phyloP scores from a whole-genome alignment of 176 grass and related monocot species.

The Lolium rigidum region DNA sequence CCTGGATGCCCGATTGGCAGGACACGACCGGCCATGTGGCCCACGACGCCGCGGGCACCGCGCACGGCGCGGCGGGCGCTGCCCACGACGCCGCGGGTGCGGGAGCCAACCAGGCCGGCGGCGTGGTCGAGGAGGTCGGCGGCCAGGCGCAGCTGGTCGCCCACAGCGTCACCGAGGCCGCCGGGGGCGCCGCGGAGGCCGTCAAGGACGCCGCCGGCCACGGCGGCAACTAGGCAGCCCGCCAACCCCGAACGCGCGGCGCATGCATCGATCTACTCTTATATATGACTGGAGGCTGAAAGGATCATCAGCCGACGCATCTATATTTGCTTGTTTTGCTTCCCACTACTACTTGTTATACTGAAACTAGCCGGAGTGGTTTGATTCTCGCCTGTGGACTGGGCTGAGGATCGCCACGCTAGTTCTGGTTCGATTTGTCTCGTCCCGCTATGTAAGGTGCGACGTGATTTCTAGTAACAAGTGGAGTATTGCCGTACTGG shows the following conservation, averaged over 20 bases:
- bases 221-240: constrained; percentile 28
- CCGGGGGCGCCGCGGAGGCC: constrained; percentile 26
- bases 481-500: too few relatives aligned
- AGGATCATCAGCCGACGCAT: background rate
- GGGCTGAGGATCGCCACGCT: background rate
- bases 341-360: background rate
- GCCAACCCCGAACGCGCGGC: background rate
- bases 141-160: constrained; percentile 45
- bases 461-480: background rate
- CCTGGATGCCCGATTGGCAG: background rate
- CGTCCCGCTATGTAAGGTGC: background rate
- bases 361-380: background rate
- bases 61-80: constrained; percentile 5
- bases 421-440: background rate
- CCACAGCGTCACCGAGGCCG: constrained; percentile 18
- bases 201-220: constrained; percentile 31
- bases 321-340: background rate
- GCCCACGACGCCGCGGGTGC: constrained; percentile 9
- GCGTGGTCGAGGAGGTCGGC: constrained; percentile 27
- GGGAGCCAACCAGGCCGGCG: constrained; percentile 26
- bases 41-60: background rate
- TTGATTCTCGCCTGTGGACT: background rate
- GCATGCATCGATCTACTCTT: background rate
- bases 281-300: background rate
- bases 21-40: constrained; percentile 41